A percentile compares a stretch with the other conserved stretches of the same genome.
Evolutionary conservation across 2,329 filamentous ascomycete genomes (phyloP).

Genomic region (Pseudofabraea citricarpa): DNA sequence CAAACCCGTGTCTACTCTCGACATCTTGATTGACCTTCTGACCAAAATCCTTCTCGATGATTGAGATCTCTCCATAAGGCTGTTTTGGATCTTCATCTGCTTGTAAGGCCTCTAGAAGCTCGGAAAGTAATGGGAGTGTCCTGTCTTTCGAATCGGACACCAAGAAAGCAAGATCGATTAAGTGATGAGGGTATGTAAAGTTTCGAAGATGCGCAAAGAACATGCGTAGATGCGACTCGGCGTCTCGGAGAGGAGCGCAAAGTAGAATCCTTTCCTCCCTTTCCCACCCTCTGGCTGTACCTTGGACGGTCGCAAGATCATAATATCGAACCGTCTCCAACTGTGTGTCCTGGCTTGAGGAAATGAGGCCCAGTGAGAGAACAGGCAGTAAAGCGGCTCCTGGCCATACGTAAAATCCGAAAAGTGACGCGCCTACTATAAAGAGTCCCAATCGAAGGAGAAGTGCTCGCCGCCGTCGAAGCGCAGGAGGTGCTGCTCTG

Average conservation of each 20-base stretch:
- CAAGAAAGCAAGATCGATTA: conserved; percentile 93
- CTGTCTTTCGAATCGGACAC: conserved; percentile 96
- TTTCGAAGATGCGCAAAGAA: conserved; percentile 98
- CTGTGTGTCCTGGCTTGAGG: conserved; percentile 64
- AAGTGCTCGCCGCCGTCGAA: conserved; percentile 69
- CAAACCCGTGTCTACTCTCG: conserved; percentile 95
- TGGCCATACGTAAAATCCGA: conserved; percentile 74
- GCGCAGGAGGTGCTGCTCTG: conserved; percentile 65
- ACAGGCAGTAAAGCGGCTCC: conserved; percentile 55
- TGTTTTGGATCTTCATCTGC: conserved; percentile 72
- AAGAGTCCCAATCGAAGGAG: conserved; percentile 62
- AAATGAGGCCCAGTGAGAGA: conserved; percentile 66
- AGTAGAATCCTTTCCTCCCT: conserved; percentile 91
- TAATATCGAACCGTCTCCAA: conserved; percentile 97
- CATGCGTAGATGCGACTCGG: conserved; percentile 87
- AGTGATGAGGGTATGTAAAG: conserved; percentile 92
- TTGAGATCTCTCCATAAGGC: conserved; percentile 91
- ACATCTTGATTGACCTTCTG: conserved; percentile 98
- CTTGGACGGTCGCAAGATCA: conserved; percentile 86
- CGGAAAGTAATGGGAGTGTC: conserved; percentile 71
- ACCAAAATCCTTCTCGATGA: conserved; percentile 98
- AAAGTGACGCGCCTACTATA: conserved; percentile 54
- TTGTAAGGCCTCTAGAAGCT: conserved; percentile 75
- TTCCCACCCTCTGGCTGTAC: conserved; percentile 91
- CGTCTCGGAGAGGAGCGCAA: conserved; percentile 91